phyloP scores from a whole-genome alignment of 768 basidiomycete genomes.

The Trametes elegans region DNA sequence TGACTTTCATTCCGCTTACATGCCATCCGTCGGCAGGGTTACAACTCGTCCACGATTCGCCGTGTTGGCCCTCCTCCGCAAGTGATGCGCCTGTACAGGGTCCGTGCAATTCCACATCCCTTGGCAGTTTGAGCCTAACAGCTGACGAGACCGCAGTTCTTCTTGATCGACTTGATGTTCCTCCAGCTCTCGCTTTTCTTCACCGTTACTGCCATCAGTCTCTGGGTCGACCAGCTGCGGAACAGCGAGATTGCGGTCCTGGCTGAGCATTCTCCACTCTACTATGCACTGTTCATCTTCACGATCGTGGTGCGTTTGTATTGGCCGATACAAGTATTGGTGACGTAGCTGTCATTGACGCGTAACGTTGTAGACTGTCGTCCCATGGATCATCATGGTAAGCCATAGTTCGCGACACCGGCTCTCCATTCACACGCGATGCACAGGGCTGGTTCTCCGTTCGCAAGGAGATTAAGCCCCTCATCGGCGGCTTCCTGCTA shows the following conservation, averaged over 20 bases:
- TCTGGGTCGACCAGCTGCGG: constrained; percentile 56
- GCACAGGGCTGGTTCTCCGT: constrained; percentile 55
- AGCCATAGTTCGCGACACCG: too few species aligned
- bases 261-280: constrained; percentile 40
- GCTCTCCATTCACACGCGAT: background rate
- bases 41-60: constrained; percentile 47
- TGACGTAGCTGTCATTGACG: too few species aligned
- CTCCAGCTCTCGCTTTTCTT: constrained; percentile 56
- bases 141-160: constrained; percentile 37
- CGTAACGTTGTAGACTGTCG: constrained; percentile 34
- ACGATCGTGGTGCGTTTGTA: constrained; percentile 44
- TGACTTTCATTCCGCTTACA: background rate
- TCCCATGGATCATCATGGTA: constrained; percentile 56
- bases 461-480: constrained; percentile 40
- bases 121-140: background rate
- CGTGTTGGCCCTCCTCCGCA: constrained; percentile 51
- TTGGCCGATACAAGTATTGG: too few species aligned
- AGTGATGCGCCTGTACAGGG: constrained; percentile 51
- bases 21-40: constrained; percentile 32
- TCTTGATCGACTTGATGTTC: constrained; percentile 52
- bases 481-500: constrained; percentile 44
- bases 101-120: constrained; percentile 18
- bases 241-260: constrained; percentile 45
- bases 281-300: constrained; percentile 44
- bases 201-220: constrained; percentile 45